Conservation (phyloP, 306 rosid species). For the Cicer cuneatum region DNA sequence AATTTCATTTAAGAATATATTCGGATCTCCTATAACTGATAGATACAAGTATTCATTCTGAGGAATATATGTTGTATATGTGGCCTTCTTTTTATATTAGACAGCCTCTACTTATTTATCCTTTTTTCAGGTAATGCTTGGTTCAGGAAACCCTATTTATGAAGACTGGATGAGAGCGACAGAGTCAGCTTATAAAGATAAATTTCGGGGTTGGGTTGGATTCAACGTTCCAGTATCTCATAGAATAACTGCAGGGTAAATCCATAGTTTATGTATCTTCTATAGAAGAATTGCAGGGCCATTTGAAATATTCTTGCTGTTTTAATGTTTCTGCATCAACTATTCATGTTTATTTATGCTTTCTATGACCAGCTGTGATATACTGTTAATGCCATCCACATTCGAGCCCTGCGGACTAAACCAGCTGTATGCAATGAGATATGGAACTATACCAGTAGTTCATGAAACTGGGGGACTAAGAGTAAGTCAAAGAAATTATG, state of each 20-base stretch:
- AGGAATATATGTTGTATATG: slow-evolving; percentile 30
- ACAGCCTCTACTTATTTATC: slow-evolving; percentile 28
- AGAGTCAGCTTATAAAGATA: slow-evolving; percentile 64
- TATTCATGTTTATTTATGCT: slow-evolving; percentile 41
- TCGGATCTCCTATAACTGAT: slow-evolving; percentile 28
- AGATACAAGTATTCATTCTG: slow-evolving; percentile 24
- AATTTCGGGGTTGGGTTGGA: slow-evolving; percentile 95
- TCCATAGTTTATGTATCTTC: slow-evolving; percentile 51
- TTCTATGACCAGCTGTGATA: slow-evolving; percentile 74
- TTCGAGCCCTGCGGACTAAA: slow-evolving; percentile 95
- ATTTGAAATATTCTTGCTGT: slow-evolving; percentile 33
- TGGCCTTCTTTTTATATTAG: slow-evolving; percentile 12
- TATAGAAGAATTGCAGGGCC: slow-evolving; percentile 54
- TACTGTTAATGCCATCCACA: slow-evolving; percentile 84
- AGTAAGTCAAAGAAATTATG: slow-evolving; percentile 60
- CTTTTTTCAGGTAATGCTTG: slow-evolving; percentile 82
- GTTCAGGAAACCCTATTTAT: slow-evolving; percentile 67
- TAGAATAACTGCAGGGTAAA: slow-evolving; percentile 87
- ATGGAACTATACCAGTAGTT: slow-evolving; percentile 92
- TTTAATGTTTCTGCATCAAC: slow-evolving; percentile 21
- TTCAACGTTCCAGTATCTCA: slow-evolving; percentile 88
- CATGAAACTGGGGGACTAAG: slow-evolving; percentile 92
- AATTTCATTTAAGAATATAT: slow-evolving; percentile 36
- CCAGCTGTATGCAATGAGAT: slow-evolving; percentile 92
- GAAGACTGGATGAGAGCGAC: slow-evolving; percentile 93